phyloP scores from a whole-genome alignment of 2,329 filamentous ascomycete genomes.

The Penicillium psychrosexuale region DNA sequence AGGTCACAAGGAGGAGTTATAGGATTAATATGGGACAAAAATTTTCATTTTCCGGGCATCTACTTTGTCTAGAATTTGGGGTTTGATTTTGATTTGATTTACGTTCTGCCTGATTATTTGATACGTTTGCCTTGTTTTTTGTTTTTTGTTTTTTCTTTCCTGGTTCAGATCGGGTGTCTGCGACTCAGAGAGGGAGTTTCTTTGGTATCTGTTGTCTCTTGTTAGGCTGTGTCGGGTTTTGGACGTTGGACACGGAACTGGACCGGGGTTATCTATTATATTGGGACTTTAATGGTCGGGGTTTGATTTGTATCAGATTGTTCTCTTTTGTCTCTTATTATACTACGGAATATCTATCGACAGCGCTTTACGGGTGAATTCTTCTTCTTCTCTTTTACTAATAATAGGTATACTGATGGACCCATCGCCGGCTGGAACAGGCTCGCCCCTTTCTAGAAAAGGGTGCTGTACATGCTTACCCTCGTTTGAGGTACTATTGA shows the following conservation, averaged over 20 bases:
- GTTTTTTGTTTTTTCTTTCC: background rate
- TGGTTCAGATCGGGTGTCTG: background rate
- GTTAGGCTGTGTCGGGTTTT: background rate
- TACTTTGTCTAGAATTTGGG: background rate
- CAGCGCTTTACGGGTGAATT: background rate
- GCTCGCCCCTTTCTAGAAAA: background rate
- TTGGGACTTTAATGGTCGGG: slow-evolving; percentile 2
- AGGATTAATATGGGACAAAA: background rate
- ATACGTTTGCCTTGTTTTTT: background rate
- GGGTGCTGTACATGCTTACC: background rate
- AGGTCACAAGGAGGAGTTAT: background rate
- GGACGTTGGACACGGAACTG: background rate
- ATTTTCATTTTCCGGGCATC: background rate
- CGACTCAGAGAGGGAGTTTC: background rate
- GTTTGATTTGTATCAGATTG: background rate
- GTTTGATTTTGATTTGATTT: background rate
- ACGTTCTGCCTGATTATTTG: background rate
- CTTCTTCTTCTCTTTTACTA: background rate
- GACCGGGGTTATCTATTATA: slow-evolving; percentile 4
- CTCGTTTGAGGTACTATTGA: background rate
- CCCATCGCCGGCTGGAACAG: background rate
- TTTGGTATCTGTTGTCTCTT: background rate
- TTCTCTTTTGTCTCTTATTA: slow-evolving; percentile 2
- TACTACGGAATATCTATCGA: slow-evolving; percentile 4
- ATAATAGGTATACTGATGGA: background rate